A percentile compares a stretch with the other conserved stretches of the same genome.
phyloP scores from a whole-genome alignment of 441 rosid genomes.

The Francoa sonchifolia region DNA sequence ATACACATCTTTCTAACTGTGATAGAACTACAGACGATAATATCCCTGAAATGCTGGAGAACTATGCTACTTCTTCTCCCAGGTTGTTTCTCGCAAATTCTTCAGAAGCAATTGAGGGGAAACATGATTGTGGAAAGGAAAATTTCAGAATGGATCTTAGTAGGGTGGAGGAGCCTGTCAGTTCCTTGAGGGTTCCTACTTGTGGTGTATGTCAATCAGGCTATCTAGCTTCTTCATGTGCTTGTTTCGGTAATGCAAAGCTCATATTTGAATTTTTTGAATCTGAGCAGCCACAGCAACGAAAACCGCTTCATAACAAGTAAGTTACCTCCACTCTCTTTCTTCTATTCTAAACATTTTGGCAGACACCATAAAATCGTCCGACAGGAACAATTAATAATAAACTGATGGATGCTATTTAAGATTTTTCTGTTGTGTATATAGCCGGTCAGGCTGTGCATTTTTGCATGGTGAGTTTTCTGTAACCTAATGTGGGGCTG shows the following conservation, averaged over 20 bases:
- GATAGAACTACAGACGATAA: background rate
- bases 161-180: slow-evolving; percentile 1
- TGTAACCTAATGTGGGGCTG: too few relatives aligned
- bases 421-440: too few relatives aligned
- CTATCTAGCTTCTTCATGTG: background rate
- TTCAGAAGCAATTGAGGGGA: background rate
- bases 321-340: slow-evolving; percentile 5
- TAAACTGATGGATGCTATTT: too few relatives aligned
- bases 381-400: too few relatives aligned
- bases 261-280: slow-evolving; percentile 19
- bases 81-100: background rate
- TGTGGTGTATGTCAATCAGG: background rate
- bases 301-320: slow-evolving; percentile 20
- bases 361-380: too few relatives aligned
- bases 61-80: background rate
- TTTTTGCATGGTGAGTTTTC: too few relatives aligned
- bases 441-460: too few relatives aligned
- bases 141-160: background rate
- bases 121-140: background rate
- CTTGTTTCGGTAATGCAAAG: slow-evolving; percentile 11
- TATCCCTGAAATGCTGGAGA: background rate
- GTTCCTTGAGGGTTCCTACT: background rate
- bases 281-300: slow-evolving; percentile 15
- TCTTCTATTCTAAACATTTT: background rate
- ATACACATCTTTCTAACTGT: slow-evolving; percentile 4